Conservation (phyloP, 495 filamentous ascomycete species). For the Cairneyella variabilis region DNA sequence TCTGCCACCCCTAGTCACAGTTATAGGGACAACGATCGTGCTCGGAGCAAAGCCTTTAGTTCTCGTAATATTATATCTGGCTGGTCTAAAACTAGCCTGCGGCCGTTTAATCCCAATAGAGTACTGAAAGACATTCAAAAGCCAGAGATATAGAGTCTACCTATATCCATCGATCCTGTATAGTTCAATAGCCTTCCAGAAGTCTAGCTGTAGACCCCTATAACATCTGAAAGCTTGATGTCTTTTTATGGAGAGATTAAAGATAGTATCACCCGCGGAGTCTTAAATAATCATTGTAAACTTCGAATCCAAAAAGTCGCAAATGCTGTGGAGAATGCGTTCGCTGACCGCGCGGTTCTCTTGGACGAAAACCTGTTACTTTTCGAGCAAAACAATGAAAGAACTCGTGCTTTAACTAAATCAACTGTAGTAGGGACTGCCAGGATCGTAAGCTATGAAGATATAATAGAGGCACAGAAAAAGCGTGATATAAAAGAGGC, state of each 20-base stretch:
- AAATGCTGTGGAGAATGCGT: conserved; percentile 5
- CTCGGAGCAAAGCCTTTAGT: conserved; percentile 5
- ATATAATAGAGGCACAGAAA: conserved; percentile 13
- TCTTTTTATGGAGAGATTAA: neutral
- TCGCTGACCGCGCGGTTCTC: conserved; percentile 7
- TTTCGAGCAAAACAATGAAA: conserved; percentile 17
- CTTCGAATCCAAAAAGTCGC: neutral
- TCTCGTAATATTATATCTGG: neutral
- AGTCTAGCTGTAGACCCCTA: neutral
- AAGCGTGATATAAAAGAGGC: conserved; percentile 15
- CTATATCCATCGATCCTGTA: neutral
- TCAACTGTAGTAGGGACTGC: conserved; percentile 8
- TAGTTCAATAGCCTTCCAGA: neutral
- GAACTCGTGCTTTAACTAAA: conserved; percentile 9
- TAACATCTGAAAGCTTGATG: conserved; percentile 1
- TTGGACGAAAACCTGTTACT: conserved; percentile 12
- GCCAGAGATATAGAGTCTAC: neutral
- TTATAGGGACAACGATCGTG: too few relatives aligned
- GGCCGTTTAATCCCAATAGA: neutral
- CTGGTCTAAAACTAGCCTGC: conserved; percentile 1
- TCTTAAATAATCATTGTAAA: neutral
- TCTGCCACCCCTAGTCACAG: too few relatives aligned
- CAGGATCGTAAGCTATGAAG: conserved; percentile 12
- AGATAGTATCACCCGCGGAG: neutral
- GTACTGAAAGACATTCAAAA: conserved; percentile 2